These are phyloP conservation scores for Rhodotorula glutinis DNA, from an alignment of 1,284 basidiomycete species.

Conservation along the genomic window DNA sequence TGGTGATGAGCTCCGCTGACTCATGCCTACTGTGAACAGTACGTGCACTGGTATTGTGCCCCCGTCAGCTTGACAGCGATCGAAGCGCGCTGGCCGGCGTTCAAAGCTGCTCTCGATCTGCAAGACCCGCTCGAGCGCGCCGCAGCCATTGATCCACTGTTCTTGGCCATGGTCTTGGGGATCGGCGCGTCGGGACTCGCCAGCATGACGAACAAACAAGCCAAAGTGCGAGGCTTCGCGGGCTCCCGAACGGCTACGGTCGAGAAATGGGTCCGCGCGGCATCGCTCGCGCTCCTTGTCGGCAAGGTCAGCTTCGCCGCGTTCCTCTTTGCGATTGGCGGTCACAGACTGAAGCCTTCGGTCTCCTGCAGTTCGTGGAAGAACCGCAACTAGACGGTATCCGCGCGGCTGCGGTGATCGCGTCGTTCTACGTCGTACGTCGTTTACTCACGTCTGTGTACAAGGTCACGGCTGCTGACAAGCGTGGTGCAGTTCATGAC, in stretches of 20 bases:
- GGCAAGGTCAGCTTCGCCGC: constrained; percentile 10
- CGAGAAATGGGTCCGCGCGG: constrained; percentile 21
- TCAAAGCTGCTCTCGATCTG: background rate
- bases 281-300: constrained; percentile 7
- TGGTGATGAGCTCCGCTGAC: too few relatives aligned
- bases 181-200: constrained; percentile 23
- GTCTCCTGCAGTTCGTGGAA: constrained; percentile 21
- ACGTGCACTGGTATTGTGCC: constrained; percentile 10
- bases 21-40: too few relatives aligned
- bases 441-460: too few relatives aligned
- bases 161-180: constrained; percentile 12
- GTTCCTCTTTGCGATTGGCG: too few relatives aligned
- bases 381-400: constrained; percentile 19
- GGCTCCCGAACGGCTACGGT: constrained; percentile 13
- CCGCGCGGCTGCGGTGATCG: constrained; percentile 12
- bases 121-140: constrained; percentile 2
- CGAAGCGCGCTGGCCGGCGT: constrained; percentile 5
- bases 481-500: constrained; percentile 30
- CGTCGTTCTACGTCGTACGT: constrained; percentile 11
- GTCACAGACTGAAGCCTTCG: background rate
- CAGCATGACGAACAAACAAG: constrained; percentile 23
- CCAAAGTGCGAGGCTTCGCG: background rate
- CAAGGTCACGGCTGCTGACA: too few relatives aligned
- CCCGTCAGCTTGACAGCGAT: constrained; percentile 4
- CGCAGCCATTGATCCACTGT: constrained; percentile 13